These are phyloP conservation scores for Nothomitra cinnamomea DNA, from an alignment of 2,329 filamentous ascomycete genomes.

Conservation along the genomic window DNA sequence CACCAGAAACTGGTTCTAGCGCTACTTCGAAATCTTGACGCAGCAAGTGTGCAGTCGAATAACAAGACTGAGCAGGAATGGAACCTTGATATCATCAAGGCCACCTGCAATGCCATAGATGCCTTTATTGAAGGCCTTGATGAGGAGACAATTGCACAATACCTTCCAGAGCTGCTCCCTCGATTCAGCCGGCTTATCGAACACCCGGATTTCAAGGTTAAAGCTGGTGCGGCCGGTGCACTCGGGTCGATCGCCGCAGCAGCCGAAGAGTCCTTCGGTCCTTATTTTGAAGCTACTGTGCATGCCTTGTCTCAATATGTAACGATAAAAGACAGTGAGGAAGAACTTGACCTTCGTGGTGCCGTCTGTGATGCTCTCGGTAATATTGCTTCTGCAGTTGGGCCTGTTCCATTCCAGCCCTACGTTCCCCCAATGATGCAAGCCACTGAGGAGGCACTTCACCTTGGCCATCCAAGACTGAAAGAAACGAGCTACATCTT, in stretches of 20 bases:
- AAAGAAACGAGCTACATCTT: conserved; percentile 95
- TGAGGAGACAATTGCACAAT: conserved; percentile 61
- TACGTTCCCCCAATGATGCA: conserved; percentile 84
- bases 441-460: conserved; percentile 77
- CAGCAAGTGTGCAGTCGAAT: conserved; percentile 50
- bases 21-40: conserved; percentile 75
- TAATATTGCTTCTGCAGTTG: conserved; percentile 79
- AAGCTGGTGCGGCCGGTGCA: conserved; percentile 74
- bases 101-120: conserved; percentile 79
- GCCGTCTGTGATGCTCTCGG: conserved; percentile 87
- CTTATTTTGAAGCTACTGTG: conserved; percentile 90
- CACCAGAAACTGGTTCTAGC: conserved; percentile 72
- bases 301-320: conserved; percentile 71
- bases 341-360: conserved; percentile 77
- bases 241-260: conserved; percentile 81
- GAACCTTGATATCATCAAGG: conserved; percentile 72
- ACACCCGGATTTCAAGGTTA: conserved; percentile 76
- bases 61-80: conserved; percentile 45
- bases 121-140: conserved; percentile 78
- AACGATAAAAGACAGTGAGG: conserved; percentile 71
- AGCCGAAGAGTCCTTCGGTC: conserved; percentile 64
- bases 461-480: conserved; percentile 75
- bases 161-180: conserved; percentile 67
- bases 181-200: conserved; percentile 71
- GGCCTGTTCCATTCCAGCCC: conserved; percentile 69